These are phyloP conservation scores for Lathyrus oleraceus DNA, from an alignment of 306 rosid species.

Conservation along the genomic window DNA sequence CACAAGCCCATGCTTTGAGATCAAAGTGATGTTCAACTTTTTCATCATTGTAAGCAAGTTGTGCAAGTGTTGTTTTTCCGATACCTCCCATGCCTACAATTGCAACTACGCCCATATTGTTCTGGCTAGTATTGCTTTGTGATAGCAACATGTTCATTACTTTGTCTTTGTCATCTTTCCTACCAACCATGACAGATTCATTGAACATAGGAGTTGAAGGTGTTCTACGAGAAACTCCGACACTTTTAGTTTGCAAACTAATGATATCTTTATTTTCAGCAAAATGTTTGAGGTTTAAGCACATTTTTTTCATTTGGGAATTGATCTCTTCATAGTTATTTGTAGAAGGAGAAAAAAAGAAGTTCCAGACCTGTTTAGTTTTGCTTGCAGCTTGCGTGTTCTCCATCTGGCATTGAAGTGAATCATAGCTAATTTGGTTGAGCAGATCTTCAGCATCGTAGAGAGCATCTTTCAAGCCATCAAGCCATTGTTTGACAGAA, in stretches of 20 bases:
- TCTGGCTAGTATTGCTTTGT: background rate
- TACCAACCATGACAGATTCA: constrained; percentile 28
- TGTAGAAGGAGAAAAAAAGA: constrained; percentile 30
- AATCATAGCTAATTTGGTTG: background rate
- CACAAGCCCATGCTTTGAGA: too few relatives aligned
- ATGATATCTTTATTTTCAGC: constrained; percentile 36
- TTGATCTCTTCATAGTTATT: constrained; percentile 38
- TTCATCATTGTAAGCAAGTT: too few relatives aligned
- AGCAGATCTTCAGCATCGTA: constrained; percentile 19
- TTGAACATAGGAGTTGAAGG: background rate
- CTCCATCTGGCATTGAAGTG: constrained; percentile 6
- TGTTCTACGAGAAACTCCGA: constrained; percentile 20
- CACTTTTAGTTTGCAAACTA: constrained; percentile 31
- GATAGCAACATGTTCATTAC: background rate
- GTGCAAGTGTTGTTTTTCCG: too few relatives aligned
- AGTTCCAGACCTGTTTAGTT: constrained; percentile 40
- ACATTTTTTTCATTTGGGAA: constrained; percentile 29
- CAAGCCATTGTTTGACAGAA: constrained; percentile 20
- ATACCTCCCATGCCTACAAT: too few relatives aligned
- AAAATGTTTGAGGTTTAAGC: constrained; percentile 29
- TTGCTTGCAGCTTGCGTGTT: background rate
- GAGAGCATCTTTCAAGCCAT: constrained; percentile 9
- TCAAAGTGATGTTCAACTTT: too few relatives aligned
- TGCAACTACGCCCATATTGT: background rate
- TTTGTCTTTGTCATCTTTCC: constrained; percentile 29